Base-by-base conservation (phyloP, 805 yeast species). In the Metschnikowia gelsemii region DNA sequence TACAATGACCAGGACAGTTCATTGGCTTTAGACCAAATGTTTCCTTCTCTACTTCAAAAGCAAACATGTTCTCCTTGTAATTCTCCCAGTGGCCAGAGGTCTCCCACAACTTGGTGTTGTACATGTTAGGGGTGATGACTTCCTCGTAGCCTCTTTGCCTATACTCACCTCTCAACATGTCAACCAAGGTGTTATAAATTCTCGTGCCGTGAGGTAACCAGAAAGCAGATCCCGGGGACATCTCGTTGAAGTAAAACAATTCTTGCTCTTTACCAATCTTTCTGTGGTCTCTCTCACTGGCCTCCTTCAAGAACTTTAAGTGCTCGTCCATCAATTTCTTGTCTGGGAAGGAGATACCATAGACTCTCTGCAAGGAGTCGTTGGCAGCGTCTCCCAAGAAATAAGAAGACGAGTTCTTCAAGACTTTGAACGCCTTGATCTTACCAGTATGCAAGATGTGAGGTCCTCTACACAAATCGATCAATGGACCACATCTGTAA, bases 151-250 rank as follows among this genome's bases (percentile, higher is more conserved):
- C 98, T 68, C 99, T 84, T 69, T 79, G 81, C 61, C 84, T 82
- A 71, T 93, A 93, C 72, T 93, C 96, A 40, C 66, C 62, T 70
- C 91, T 80, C 70, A 93, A 63, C 66, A 88, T 68, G 23, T 86
- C 89, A 55, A 82, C 80, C 65, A 93, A 75, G 45, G 87, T 79
- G 68, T 87, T 87, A 78, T 93, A 93, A 62, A 93, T 93, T 72
- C 98, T 85, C 35, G 99, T 82, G 69, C 99, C 99, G 61, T 91
- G 99, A 38, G 99, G 99, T 58, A 93, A 78, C 98, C 98, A 93
- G 80, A 93, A 93, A 46, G 96, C 90, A 29, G 95, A 82, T 52
- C 99, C 99, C 41, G 99, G 99, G 14, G 96, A 87, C 84, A 91
- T 71, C 68, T 93, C 99, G 67, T 93, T 81, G 79, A 93, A 93